These are phyloP conservation scores for Fusarium secorum DNA, from an alignment of 2,329 filamentous ascomycete genomes.

Conservation along the genomic window DNA sequence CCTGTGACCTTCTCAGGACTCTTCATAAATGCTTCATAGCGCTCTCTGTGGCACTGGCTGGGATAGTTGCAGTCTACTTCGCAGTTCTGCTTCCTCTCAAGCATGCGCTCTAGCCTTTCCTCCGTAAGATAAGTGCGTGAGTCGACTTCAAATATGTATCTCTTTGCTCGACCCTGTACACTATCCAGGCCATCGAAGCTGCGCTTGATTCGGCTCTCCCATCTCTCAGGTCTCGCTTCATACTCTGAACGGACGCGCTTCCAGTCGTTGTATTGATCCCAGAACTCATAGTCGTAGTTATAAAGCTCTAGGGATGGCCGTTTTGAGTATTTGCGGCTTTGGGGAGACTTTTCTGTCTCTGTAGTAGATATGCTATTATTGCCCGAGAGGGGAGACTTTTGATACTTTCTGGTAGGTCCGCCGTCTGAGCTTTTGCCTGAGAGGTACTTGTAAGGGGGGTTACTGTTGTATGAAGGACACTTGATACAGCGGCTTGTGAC, in stretches of 20 bases:
- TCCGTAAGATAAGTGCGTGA: neutral
- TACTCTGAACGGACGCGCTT: slow-evolving; percentile 30
- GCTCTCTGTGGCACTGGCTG: slow-evolving; percentile 29
- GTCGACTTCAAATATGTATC: neutral
- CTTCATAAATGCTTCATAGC: neutral
- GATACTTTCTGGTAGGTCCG: neutral
- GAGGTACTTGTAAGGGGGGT: neutral
- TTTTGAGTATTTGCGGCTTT: neutral
- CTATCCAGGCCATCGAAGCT: neutral
- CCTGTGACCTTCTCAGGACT: neutral
- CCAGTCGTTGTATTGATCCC: slow-evolving; percentile 44
- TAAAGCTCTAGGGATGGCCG: neutral
- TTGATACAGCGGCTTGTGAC: slow-evolving; percentile 22
- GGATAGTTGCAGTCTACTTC: slow-evolving; percentile 38
- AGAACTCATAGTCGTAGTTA: slow-evolving; percentile 45
- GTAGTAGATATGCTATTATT: neutral
- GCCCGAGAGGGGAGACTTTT: neutral
- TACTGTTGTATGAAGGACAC: neutral
- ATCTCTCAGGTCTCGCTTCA: neutral
- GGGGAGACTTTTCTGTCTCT: neutral
- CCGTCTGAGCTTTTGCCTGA: neutral
- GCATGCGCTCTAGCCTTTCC: slow-evolving; percentile 1
- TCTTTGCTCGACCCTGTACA: neutral
- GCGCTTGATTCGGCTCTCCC: slow-evolving; percentile 1
- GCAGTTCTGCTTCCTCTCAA: slow-evolving; percentile 24